Conservation (phyloP, 352 stramenopile species). For the Sclerospora graminicola region DNA sequence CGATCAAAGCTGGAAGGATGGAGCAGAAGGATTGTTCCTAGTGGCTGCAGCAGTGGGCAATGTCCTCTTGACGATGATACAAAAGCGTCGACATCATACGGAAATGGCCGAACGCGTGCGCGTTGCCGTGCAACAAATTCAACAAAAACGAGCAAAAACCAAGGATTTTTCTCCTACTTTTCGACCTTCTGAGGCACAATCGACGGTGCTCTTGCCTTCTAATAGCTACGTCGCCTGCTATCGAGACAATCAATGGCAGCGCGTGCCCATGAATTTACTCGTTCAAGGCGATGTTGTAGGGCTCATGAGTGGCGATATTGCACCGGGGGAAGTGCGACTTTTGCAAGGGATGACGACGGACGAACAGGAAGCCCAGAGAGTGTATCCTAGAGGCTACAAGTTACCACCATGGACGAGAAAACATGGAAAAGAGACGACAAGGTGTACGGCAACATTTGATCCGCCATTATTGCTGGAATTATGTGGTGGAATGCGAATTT, state of each 20-base stretch:
- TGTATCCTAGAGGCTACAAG: conserved; percentile 47
- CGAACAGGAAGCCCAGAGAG: conserved; percentile 9
- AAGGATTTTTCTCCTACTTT: too few relatives aligned
- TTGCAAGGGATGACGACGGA: conserved; percentile 15
- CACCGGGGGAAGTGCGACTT: conserved; percentile 49
- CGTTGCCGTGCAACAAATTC: conserved; percentile 53
- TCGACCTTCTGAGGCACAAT: conserved; percentile 16
- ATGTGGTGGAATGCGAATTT: conserved; percentile 82
- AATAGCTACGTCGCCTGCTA: conserved; percentile 76
- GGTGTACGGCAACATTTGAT: conserved; percentile 72
- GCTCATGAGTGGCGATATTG: conserved; percentile 77
- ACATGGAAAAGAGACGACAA: conserved; percentile 36
- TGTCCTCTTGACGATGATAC: conserved; percentile 45
- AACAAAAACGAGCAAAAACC: too few relatives aligned
- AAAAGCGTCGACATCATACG: conserved; percentile 60
- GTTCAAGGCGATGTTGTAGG: conserved; percentile 71
- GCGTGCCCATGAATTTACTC: conserved; percentile 75
- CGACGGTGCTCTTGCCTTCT: conserved; percentile 60
- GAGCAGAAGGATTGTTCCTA: conserved; percentile 52
- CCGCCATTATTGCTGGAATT: conserved; percentile 59
- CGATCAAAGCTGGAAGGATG: conserved; percentile 15
- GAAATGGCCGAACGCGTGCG: conserved; percentile 73
- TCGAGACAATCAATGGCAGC: conserved; percentile 69
- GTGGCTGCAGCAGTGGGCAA: conserved; percentile 46
- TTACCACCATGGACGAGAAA: conserved; percentile 41